Base-by-base conservation (phyloP, 1,284 basidiomycete species). In the Ceratorhiza oryzae-sativae region DNA sequence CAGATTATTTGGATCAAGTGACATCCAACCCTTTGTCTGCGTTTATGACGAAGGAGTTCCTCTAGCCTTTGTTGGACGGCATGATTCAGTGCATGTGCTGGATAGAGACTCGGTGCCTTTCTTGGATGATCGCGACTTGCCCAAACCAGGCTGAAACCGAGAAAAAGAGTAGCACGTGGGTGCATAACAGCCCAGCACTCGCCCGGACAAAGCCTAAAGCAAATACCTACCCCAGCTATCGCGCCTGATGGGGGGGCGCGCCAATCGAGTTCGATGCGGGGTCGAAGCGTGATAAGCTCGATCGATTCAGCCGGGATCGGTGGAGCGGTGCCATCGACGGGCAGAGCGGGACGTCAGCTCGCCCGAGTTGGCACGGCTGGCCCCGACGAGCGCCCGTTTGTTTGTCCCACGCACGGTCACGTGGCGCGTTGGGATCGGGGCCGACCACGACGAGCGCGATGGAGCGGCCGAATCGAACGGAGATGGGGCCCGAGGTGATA, bases 221-320 rank as follows among this genome's bases (percentile, higher is more conserved):
- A 39, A 13, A n/a, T 46, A 18, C n/a, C 13, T 46, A 46, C 45
- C 45, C 45, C 45, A 4, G 45, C n/a, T 20, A 13, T 9, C 45
- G 45, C 48, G 20, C 48, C 48, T 9, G 48, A 49, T 25, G 8
- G 8, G 18, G 48, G 18, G n/a, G n/a, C n/a, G n/a, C n/a, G n/a
- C n/a, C n/a, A n/a, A 49, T 8, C 25, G 48, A 49, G 48, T 49
- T 49, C 48, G 48, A 49, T 49, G 48, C 18, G 48, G 48, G 48
- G 48, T 49, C 5, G 48, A 49, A 49, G 8, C 5, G 18, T 45
- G 42, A 45, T 45, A 45, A 18, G n/a, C 48, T 49, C 48, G 48
- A 49, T 49, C 45, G 45, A 48, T 48, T 15, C 4, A n/a, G 15
- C n/a, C n/a, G 12, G 48, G 48, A 49, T 49, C 48, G 48, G 48